Conservation (phyloP, 495 filamentous ascomycete species). For the Lepraria neglecta region DNA sequence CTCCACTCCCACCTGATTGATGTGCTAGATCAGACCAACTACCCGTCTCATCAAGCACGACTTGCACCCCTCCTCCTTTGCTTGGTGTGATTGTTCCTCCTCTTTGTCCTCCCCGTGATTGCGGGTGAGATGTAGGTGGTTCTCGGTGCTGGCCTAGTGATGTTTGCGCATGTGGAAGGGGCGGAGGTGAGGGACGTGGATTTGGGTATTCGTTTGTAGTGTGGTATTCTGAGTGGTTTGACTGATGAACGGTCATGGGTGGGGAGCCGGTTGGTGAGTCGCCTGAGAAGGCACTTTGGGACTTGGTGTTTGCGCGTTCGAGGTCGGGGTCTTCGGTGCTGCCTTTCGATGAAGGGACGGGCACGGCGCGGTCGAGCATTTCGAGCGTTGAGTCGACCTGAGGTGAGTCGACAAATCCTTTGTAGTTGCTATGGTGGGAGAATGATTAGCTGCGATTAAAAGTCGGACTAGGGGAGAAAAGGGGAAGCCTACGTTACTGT, state of each 20-base stretch:
- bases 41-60: conserved; percentile 80
- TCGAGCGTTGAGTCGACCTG: conserved; percentile 20
- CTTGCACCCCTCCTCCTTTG: conserved; percentile 79
- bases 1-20: conserved; percentile 62
- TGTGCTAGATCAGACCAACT: conserved; percentile 87
- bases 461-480: conserved; percentile 20
- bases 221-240: conserved; percentile 27
- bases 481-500: conserved; percentile 60
- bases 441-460: not conserved
- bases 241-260: conserved; percentile 18
- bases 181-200: conserved; percentile 20
- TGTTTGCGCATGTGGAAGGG: conserved; percentile 10
- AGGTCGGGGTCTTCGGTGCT: conserved; percentile 25
- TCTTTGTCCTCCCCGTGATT: conserved; percentile 24
- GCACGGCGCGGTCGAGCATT: conserved; percentile 22
- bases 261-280: conserved; percentile 22
- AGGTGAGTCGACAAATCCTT: conserved; percentile 23
- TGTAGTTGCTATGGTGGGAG: conserved; percentile 24
- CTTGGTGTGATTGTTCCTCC: conserved; percentile 52
- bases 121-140: not conserved
- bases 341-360: conserved; percentile 24
- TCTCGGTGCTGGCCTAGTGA: conserved; percentile 31
- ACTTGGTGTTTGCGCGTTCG: conserved; percentile 10
- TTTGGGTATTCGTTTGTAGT: conserved; percentile 18
- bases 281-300: conserved; percentile 11